Percentiles rank a stretch among this genome's conserved stretches.
Conservation (phyloP, 768 basidiomycete genomes). For the Lyophyllum decastes region DNA sequence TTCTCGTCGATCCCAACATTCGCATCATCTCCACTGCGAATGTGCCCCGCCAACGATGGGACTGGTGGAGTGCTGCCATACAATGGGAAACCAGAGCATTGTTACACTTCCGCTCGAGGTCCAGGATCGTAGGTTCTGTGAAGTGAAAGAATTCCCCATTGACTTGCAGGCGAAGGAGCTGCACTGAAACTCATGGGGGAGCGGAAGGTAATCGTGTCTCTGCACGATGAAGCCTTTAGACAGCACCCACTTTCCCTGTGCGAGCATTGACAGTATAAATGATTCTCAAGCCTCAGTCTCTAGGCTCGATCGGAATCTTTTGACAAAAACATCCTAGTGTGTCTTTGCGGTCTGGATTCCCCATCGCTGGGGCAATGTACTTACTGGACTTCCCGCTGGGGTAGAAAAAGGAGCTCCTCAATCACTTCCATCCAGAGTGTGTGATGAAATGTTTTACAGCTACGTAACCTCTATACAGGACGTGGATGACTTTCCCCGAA, state of each 20-base stretch:
- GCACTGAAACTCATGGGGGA: constrained; percentile 33
- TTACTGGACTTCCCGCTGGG: too few relatives aligned
- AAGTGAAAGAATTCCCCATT: constrained; percentile 28
- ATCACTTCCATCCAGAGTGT: too few relatives aligned
- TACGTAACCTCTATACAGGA: too few relatives aligned
- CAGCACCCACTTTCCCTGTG: constrained; percentile 21
- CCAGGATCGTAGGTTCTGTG: constrained; percentile 19
- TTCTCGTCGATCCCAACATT: constrained; percentile 13
- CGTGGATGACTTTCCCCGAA: too few relatives aligned
- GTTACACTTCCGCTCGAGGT: constrained; percentile 27
- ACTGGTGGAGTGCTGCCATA: constrained; percentile 8
- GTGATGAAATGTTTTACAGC: too few relatives aligned
- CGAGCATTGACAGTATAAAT: constrained; percentile 18
- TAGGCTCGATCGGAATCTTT: too few relatives aligned
- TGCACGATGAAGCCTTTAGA: constrained; percentile 16
- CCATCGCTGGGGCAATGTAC: too few relatives aligned
- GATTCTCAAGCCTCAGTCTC: too few relatives aligned
- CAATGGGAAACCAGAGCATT: background rate
- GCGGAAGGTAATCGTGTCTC: constrained; percentile 23
- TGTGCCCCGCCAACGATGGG: constrained; percentile 7
- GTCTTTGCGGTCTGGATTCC: too few relatives aligned
- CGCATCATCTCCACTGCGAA: constrained; percentile 12
- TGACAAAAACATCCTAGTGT: too few relatives aligned
- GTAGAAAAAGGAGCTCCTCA: too few relatives aligned
- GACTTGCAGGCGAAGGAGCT: constrained; percentile 25